phyloP scores from a whole-genome alignment of 352 stramenopile genomes.

The Globisporangium middletonii region DNA sequence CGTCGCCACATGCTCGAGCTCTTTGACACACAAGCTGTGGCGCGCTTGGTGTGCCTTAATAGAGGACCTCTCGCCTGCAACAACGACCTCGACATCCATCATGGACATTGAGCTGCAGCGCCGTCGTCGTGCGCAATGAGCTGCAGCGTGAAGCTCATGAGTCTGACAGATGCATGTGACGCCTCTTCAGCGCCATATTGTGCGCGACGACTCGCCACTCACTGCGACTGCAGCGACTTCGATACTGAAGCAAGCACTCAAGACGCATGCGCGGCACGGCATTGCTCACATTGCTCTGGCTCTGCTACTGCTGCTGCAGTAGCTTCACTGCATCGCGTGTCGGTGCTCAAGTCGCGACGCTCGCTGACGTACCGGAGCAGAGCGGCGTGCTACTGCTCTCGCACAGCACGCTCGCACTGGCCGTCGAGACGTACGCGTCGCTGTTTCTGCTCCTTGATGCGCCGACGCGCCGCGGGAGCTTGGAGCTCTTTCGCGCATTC shows the following conservation, averaged over 20 bases:
- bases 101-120: too few relatives aligned
- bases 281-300: background rate
- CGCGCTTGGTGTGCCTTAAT: too few relatives aligned
- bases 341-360: background rate
- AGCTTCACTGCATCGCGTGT: background rate
- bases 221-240: too few relatives aligned
- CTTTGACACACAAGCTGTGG: too few relatives aligned
- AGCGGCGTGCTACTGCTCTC: conserved; percentile 28
- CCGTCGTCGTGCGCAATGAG: too few relatives aligned
- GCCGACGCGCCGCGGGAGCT: conserved; percentile 18
- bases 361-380: conserved; percentile 13
- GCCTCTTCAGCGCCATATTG: too few relatives aligned
- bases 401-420: conserved; percentile 12
- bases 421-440: conserved; percentile 18
- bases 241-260: too few relatives aligned
- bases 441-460: conserved; percentile 43
- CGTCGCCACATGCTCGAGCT: background rate
- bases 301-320: background rate
- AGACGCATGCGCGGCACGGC: background rate
- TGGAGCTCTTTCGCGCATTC: conserved; percentile 25
- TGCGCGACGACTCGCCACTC: too few relatives aligned
- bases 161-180: too few relatives aligned
- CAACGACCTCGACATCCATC: too few relatives aligned
- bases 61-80: too few relatives aligned
- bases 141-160: too few relatives aligned